phyloP scores from a whole-genome alignment of 768 basidiomycete genomes.

The Lactarius hengduanensis region DNA sequence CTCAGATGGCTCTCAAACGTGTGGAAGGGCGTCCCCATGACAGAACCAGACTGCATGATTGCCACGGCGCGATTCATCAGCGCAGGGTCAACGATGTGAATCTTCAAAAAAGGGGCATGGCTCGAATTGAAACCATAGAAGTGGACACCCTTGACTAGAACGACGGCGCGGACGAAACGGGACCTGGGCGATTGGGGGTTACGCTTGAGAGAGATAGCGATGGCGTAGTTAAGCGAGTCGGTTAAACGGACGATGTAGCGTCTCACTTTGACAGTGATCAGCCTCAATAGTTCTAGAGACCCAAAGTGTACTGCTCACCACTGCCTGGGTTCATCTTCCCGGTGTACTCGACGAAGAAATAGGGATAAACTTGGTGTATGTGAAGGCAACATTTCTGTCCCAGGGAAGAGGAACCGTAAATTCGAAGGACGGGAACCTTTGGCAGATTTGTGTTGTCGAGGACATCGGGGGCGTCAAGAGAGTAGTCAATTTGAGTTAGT shows the following conservation, averaged over 20 bases:
- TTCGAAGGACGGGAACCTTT: conserved; percentile 75
- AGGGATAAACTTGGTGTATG: conserved; percentile 92
- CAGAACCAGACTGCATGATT: conserved; percentile 76
- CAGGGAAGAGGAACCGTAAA: conserved; percentile 79
- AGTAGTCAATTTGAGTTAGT: conserved; percentile 64
- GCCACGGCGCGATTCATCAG: conserved; percentile 67
- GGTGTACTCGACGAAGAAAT: conserved; percentile 84
- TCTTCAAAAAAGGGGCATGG: conserved; percentile 86
- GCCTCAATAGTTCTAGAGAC: conserved; percentile 3
- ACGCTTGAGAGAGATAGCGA: conserved; percentile 76
- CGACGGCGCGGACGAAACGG: conserved; percentile 68
- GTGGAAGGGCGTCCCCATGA: conserved; percentile 75
- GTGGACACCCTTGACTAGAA: conserved; percentile 90
- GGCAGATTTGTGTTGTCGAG: conserved; percentile 63
- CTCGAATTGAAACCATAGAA: conserved; percentile 93
- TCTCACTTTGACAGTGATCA: conserved; percentile 51
- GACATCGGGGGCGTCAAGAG: conserved; percentile 52
- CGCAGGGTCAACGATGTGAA: conserved; percentile 70
- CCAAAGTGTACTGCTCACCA: conserved; percentile 46
- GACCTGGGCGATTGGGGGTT: conserved; percentile 58
- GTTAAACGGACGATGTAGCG: conserved; percentile 66
- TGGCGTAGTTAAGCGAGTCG: conserved; percentile 79
- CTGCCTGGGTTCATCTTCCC: conserved; percentile 60
- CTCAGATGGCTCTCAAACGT: conserved; percentile 91
- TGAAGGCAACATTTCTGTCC: conserved; percentile 83